These are phyloP conservation scores for Suhomyces panamericanus DNA, from an alignment of 1,139 yeast genomes.

Conservation along the genomic window DNA sequence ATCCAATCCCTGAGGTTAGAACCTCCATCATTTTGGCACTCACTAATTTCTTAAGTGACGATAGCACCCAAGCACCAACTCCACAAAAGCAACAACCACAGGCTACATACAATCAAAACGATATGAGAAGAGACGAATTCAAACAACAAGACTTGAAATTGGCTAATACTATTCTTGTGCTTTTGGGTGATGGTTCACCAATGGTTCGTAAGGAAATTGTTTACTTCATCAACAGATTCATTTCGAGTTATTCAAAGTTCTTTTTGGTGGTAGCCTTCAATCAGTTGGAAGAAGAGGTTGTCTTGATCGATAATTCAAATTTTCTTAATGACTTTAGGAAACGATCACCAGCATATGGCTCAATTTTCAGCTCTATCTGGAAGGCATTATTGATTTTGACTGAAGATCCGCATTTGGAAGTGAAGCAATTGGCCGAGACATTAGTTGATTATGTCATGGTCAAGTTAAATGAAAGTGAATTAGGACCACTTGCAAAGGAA, in stretches of 20 bases:
- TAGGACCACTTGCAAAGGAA: constrained; percentile 61
- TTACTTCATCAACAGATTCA: constrained; percentile 73
- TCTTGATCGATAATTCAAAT: constrained; percentile 61
- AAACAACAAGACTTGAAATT: constrained; percentile 55
- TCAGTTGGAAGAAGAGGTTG: constrained; percentile 79
- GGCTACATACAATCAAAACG: constrained; percentile 29
- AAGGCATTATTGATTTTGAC: constrained; percentile 75
- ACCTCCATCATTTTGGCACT: constrained; percentile 79
- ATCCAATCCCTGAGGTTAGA: constrained; percentile 94
- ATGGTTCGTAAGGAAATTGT: constrained; percentile 85
- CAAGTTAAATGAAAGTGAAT: constrained; percentile 63
- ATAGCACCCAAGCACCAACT: constrained; percentile 17
- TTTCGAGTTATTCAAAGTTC: constrained; percentile 66
- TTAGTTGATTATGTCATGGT: constrained; percentile 75
- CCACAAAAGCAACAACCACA: constrained; percentile 27
- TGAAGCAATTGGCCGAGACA: constrained; percentile 68
- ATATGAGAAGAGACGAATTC: constrained; percentile 42
- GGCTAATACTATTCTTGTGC: constrained; percentile 48
- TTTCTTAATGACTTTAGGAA: constrained; percentile 59
- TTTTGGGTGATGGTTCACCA: constrained; percentile 84
- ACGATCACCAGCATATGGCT: constrained; percentile 76
- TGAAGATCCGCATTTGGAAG: constrained; percentile 89
- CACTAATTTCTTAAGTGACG: constrained; percentile 63
- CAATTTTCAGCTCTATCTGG: constrained; percentile 88
- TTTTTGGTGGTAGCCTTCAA: constrained; percentile 87